phyloP scores from a whole-genome alignment of 148 eudicot genomes.

The Rhododendron molle region DNA sequence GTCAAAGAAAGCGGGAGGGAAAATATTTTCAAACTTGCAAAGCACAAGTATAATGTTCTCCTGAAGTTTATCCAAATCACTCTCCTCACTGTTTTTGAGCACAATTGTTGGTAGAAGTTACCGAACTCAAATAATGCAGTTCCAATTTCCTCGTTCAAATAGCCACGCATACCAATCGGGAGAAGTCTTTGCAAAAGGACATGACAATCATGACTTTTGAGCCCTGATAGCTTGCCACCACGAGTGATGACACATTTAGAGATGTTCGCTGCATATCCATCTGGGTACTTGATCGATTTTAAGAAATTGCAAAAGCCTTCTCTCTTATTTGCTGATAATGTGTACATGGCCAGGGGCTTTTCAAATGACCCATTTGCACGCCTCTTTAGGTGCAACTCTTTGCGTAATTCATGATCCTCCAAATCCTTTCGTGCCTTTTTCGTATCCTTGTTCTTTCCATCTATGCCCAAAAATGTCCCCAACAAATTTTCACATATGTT shows the following conservation, averaged over 20 bases:
- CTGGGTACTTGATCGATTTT: too few relatives aligned
- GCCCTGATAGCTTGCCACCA: not conserved
- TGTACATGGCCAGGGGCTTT: too few relatives aligned
- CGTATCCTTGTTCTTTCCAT: not conserved
- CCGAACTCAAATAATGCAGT: not conserved
- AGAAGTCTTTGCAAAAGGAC: not conserved
- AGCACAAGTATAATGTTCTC: not conserved
- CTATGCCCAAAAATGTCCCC: too few relatives aligned
- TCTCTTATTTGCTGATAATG: too few relatives aligned
- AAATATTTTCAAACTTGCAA: not conserved
- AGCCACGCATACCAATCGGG: not conserved
- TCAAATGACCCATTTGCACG: too few relatives aligned
- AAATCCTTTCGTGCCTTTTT: not conserved
- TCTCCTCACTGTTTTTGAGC: not conserved
- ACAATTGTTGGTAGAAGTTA: not conserved
- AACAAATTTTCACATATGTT: not conserved
- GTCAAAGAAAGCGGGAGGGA: slow-evolving; percentile 8
- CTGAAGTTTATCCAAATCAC: not conserved
- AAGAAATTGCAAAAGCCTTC: too few relatives aligned
- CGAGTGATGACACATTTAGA: not conserved
- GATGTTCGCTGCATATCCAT: too few relatives aligned
- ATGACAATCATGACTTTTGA: not conserved
- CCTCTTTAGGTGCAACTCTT: too few relatives aligned
- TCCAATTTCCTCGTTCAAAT: not conserved
- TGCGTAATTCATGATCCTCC: too few relatives aligned